Evolutionary conservation across 2,329 filamentous ascomycete species (phyloP).

Genomic region (Colletotrichum sansevieriae): DNA sequence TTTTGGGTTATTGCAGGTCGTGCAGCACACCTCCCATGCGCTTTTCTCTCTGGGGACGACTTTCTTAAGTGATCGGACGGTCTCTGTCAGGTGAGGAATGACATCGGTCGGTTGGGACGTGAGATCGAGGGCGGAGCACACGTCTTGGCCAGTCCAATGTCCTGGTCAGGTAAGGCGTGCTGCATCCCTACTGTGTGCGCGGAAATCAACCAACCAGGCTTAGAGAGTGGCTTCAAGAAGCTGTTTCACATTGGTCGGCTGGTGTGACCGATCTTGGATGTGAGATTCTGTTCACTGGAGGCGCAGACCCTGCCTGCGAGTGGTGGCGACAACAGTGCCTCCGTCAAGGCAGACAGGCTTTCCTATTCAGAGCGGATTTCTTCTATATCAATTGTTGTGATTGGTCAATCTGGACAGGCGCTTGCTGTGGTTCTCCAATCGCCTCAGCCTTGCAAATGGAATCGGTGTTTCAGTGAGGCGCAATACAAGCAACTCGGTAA

Average conservation of each 20-base stretch:
- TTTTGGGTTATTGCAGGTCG: slow-evolving; percentile 30
- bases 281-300: neutral
- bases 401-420: no score
- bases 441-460: no score
- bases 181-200: slow-evolving; percentile 3
- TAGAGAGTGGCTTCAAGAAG: neutral
- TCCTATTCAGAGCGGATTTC: no score
- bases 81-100: neutral
- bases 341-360: no score
- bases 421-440: no score
- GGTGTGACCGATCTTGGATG: neutral
- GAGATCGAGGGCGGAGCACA: neutral
- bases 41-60: neutral
- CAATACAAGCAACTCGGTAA: no score
- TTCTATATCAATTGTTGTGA: no score
- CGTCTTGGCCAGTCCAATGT: slow-evolving; percentile 41
- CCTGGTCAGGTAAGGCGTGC: slow-evolving; percentile 34
- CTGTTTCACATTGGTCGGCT: neutral
- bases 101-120: neutral
- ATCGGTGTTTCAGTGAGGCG: no score
- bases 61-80: slow-evolving; percentile 9
- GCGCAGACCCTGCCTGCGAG: no score
- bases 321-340: no score
- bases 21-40: neutral
- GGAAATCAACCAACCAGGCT: slow-evolving; percentile 2